Evolutionary conservation across 441 rosid species (phyloP), one percentile per base, ranked within the genome.

Genomic region (Pelargonium citronellum): DNA sequence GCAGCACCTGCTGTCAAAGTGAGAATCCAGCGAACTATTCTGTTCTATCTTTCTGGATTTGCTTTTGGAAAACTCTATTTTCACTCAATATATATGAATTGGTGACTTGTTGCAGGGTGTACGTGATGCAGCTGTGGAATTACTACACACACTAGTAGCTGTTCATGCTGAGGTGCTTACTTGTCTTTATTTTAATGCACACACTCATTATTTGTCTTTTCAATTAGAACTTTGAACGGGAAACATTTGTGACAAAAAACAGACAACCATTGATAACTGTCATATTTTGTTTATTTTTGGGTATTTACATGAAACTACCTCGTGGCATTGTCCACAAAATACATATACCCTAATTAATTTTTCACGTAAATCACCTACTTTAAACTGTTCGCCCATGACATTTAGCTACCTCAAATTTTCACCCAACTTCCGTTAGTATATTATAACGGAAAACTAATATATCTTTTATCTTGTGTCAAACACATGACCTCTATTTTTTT

Each of bases 91-190:
- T 43, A 57, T 0, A 66, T 20, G 17, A 47, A 77, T 62, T 76
- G 53, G 47, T 71, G 51, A 60, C 51, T 64, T 71, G 53, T 67
- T 82, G 72, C 83, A 91, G 98, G 97, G 97, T 64, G 92, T 94
- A 67, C 91, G 96, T 27, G 96, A 91, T 84, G 97, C 95, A 16
- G 92, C 97, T 53, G 92, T 94, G 76, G 97, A 91, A 74, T 88
- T 94, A 57, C 77, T 94, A 82, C 99, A 94, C 80, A 83, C 92
- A 53, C 82, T 94, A 44, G 99, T 94, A 60, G 88, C 97, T 75
- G 97, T 90, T 67, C 99, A 94, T 77, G 92, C 97, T 65, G 97
- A 94, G 96, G 98, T 85, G 81, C 70, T 71, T 68, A 17, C 51
- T 24, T 2, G 16, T 55, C 10, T 55, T 55, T 55, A 51, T 49